phyloP scores from a whole-genome alignment of 2,329 filamentous ascomycete species.

The Colletotrichum tropicale region DNA sequence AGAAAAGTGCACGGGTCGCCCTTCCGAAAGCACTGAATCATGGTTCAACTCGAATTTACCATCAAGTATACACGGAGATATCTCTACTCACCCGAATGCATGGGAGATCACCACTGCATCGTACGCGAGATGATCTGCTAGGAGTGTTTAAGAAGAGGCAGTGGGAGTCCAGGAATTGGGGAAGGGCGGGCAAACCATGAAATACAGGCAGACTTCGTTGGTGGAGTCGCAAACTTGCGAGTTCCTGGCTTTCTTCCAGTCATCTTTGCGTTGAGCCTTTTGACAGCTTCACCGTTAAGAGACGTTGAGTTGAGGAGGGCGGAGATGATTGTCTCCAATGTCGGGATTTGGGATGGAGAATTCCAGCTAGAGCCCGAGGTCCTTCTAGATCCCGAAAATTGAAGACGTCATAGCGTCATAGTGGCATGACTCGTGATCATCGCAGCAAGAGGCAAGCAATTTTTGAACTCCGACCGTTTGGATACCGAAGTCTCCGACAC shows the following conservation, averaged over 20 bases:
- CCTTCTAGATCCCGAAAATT: not conserved
- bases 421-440: not conserved
- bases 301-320: not conserved
- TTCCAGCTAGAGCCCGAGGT: not conserved
- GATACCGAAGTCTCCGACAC: not conserved
- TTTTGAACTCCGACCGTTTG: not conserved
- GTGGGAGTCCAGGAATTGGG: not conserved
- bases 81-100: not conserved
- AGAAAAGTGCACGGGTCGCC: not conserved
- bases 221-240: not conserved
- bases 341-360: not conserved
- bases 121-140: not conserved
- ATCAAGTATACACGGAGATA: too few species aligned
- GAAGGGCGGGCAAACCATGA: not conserved
- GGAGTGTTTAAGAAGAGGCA: not conserved
- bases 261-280: not conserved
- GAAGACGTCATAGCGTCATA: not conserved
- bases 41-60: too few species aligned
- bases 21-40: not conserved
- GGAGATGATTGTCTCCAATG: not conserved
- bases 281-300: not conserved
- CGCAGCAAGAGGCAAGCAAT: not conserved
- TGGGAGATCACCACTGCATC: not conserved
- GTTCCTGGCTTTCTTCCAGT: not conserved
- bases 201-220: not conserved